Base-by-base conservation (phyloP, 2,329 filamentous ascomycete genomes). In the Fonsecaea pedrosoi region DNA sequence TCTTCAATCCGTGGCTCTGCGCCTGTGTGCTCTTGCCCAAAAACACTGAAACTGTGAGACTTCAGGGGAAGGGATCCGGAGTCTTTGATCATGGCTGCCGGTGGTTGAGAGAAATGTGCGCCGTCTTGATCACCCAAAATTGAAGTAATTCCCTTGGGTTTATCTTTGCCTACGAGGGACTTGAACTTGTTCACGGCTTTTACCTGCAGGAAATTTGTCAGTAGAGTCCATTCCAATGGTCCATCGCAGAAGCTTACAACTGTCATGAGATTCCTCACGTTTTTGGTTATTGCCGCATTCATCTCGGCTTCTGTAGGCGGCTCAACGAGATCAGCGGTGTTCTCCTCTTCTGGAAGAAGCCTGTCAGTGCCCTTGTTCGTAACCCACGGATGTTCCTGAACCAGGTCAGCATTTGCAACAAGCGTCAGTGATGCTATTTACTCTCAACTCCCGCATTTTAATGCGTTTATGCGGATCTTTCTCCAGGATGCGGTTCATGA, bases 161-260 rank as follows among this genome's bases (percentile, higher is more conserved):
- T 82, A 67, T 83, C 84, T 64, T 83, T 81, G 69, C 86, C 82
- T 35, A 95, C 80, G 8, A 96, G 83, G 59, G 86, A 82, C 77
- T 96, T 97, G 82, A 98, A 97, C 65, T 90, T 91, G 70, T 90
- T 89, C 48, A 96, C 94, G 3, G 94, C 95, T 86, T 92, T 95
- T 83, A 98, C 91, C 89, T 92, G 70, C 35, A 56, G 4, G 38
- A 18, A 38, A 12, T 35, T 6, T 12, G 18, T 50, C 21, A 50
- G 45, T 21, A 50, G 9, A 50, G 45, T 10, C 18, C 8, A 25
- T 18, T 10, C 45, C 9, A 50, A 50, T 25, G 9, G 42, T 12
- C 50, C 48, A 32, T 38, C 18, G 7, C 15, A 13, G 18, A 30
- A 40, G 62, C 68, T 53, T 42, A 70, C 90, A 71, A 98, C 92